Evolutionary conservation across 1,139 yeast genomes (phyloP).

Genomic region (Suhomyces panamericanus): DNA sequence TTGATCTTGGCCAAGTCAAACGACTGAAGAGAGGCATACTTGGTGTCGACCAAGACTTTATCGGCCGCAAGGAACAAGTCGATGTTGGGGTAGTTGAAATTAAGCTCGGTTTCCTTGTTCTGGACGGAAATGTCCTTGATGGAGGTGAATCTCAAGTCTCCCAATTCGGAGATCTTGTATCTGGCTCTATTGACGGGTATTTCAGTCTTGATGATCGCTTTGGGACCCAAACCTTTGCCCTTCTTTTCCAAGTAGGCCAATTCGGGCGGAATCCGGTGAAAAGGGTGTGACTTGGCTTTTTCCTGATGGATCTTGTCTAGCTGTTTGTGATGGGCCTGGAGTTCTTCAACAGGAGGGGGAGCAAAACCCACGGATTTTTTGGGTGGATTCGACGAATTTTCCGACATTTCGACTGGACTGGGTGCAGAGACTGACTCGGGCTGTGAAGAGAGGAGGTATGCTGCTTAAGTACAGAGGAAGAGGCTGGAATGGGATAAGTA

Average conservation of each 20-base stretch:
- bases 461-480: no score
- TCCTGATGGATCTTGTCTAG: slow-evolving; percentile 29
- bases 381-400: slow-evolving; percentile 3
- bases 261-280: slow-evolving; percentile 48
- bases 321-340: slow-evolving; percentile 35
- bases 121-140: slow-evolving; percentile 45
- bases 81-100: slow-evolving; percentile 43
- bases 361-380: slow-evolving; percentile 46
- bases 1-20: slow-evolving; percentile 41
- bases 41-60: slow-evolving; percentile 38
- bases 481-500: no score
- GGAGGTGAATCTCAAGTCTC: slow-evolving; percentile 36
- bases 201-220: slow-evolving; percentile 12
- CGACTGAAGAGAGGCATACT: slow-evolving; percentile 41
- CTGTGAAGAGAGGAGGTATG: background rate
- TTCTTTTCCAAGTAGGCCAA: slow-evolving; percentile 38
- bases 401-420: background rate
- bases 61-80: slow-evolving; percentile 36
- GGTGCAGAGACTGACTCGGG: background rate
- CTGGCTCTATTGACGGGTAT: slow-evolving; percentile 2
- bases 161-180: slow-evolving; percentile 17
- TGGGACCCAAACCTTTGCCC: slow-evolving; percentile 29
- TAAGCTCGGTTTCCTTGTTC: slow-evolving; percentile 44
- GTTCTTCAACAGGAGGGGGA: slow-evolving; percentile 39
- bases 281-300: slow-evolving; percentile 31